Base-by-base conservation (phyloP, 192 early-diverging fungal species). In the Backusella circina region DNA sequence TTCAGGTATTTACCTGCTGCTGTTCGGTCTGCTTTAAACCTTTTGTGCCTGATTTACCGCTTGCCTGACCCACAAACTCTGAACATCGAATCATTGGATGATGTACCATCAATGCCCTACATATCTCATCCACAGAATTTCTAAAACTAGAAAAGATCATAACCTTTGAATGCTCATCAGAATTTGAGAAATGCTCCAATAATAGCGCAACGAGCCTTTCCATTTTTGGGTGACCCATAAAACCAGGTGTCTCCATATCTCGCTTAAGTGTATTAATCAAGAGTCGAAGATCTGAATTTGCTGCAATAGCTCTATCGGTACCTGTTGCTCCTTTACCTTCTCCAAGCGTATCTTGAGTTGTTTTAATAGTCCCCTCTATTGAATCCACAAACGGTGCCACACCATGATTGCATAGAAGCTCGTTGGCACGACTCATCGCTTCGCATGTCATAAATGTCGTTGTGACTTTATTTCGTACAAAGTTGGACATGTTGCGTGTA, bases 131-230 rank as follows among this genome's bases (percentile, higher is more conserved):
- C 3, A 98, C 97, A 1, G 93, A 93, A 44, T 92, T 92, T 21
- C 97, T 88, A 70, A 86, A 93, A 76, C 90, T 88, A 2, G 93
- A 93, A 86, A 98, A 98, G 1, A 98, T 83, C 79, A 98, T 98
- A 30, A 94, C 88, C 28, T 83, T 89, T 33, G 80, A 94, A 38
- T 84, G 83, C 5, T 81, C 79, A 26, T 87, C 78, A 1, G 81
- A 78, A 57, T 86, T 72, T 9, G 74, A 69, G 73, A 98, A 92
- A 79, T 98, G 97, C 12, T 85, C 81, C 13, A 88, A 73, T 0
- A 97, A 85, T 2, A 92, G 75, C 5, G 82, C 74, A 6, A 93
- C 78, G 31, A 96, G 80, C 16, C 84, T 76, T 41, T 91, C 90
- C 8, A 96, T 75, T 80, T 98, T 98, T 6, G 95, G 95, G 83